Evolutionary conservation across 106 monocot genomes (phyloP), one percentile per base, ranked within the genome.

Genomic region (Dendrobium chrysotoxum): DNA sequence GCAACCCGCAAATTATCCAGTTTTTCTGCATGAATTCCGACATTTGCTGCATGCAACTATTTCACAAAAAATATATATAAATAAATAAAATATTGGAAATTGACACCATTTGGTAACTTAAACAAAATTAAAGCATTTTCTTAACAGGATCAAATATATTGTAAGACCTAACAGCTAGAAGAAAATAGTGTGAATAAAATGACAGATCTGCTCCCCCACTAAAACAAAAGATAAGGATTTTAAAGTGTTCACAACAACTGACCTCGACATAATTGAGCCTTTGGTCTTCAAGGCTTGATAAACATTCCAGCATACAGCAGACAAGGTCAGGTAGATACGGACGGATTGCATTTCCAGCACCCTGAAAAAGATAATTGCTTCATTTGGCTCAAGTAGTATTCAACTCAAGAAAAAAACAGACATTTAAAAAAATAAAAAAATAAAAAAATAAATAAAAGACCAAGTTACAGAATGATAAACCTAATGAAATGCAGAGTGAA

Each of bases 211-310:
- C 39, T 71, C 28, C 41, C 2, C n/a, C 7, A 41, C 11, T 35
- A 21, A 74, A 74, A 74, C 41, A 16, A 39, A 35, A 35, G 35
- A 35, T 35, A 2, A 3, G 35, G 35, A 35, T 35, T 35, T 35
- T 35, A 35, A 35, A 72, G 10, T 21, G 41, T 8, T 8, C 23
- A 47, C 68, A 53, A 61, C 15, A 50, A 68, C 75, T 76, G 75
- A 99, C 98, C 98, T 99, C 98, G 79, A 99, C 93, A 85, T 99
- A 99, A 78, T 99, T 99, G 18, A 99, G 88, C 77, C 88, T 91
- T 84, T 99, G 98, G 71, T 99, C 98, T 82, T 99, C 98, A 5
- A 99, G 88, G 68, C 98, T 95, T 77, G 98, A 99, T 44, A 99
- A 86, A 79, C 91, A 95, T 81, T 99, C 98, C 70, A 99, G 84